Evolutionary conservation across 164 flowering plant genomes (phyloP), one percentile per base, ranked within the genome.

Genomic region (Liquidambar formosana): DNA sequence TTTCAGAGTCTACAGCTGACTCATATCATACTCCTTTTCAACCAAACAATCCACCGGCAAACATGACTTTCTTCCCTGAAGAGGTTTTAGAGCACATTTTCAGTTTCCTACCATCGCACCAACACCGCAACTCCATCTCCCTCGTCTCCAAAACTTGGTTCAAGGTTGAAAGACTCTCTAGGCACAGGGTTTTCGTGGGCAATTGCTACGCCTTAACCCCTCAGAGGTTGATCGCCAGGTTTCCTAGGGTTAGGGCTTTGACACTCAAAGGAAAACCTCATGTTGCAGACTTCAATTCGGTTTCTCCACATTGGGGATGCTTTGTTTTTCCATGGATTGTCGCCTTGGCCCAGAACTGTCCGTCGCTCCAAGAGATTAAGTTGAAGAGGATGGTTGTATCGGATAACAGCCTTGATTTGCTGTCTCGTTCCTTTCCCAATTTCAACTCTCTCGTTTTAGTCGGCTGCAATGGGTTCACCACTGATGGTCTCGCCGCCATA

Each of bases 331-430:
- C 87, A 1, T 88, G 92, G 92, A 82, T 88, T 62, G 81, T 75
- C 27, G 80, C 83, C 28, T 70, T 88, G 79, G 80, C 82, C 5
- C 75, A 69, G 71, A 71, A 75, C 78, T 2, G 76, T 22, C 43
- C 57, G 10, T 28, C 72, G 48, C 75, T 88, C 18, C 87, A 88
- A 77, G 89, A 86, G 83, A 79, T 88, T 8, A 63, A 81, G 64
- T 56, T 88, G 71, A 88, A 88, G 81, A 78, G 92, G 63, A 88
- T 88, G 92, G 78, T 83, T 52, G 86, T 88, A 15, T 71, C 85
- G 1, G 92, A 88, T 63, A 85, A 88, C 53, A 77, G 82, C 61
- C 84, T 88, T 0, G 87, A 84, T 61, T 64, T 88, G 66, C 71
- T 88, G 21, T 79, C 87, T 0, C 78, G 65, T 14, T 75, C 85